phyloP scores from a whole-genome alignment of 2,329 filamentous ascomycete genomes.

The Trichocomaceae sp. region DNA sequence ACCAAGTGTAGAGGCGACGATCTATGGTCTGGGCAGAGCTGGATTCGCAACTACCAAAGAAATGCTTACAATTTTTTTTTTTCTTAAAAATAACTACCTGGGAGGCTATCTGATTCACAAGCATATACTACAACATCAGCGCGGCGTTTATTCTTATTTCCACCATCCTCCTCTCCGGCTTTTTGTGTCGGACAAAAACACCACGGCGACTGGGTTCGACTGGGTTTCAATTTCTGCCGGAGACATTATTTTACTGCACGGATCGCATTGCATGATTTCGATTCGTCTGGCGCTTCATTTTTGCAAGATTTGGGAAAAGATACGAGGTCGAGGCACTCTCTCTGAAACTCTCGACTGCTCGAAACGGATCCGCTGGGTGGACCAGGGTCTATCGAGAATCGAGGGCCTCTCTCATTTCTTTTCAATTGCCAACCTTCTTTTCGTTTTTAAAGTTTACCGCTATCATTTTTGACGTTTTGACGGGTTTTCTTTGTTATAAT shows the following conservation, averaged over 20 bases:
- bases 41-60: neutral
- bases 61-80: neutral
- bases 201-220: conserved; percentile 6
- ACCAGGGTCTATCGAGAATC: conserved; percentile 3
- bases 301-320: neutral
- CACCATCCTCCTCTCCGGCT: neutral
- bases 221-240: neutral
- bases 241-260: neutral
- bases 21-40: neutral
- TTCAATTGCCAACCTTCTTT: neutral
- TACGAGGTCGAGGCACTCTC: conserved; percentile 1
- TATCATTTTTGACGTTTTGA: neutral
- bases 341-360: conserved; percentile 7
- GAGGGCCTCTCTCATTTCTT: neutral
- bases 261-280: neutral
- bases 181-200: neutral
- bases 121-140: conserved; percentile 13
- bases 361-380: conserved; percentile 9
- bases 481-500: neutral
- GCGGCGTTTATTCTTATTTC: conserved; percentile 9
- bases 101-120: conserved; percentile 14
- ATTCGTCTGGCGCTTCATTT: neutral
- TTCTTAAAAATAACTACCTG: conserved; percentile 1
- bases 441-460: neutral
- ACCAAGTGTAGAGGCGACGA: conserved; percentile 8